These are phyloP conservation scores for Firmiana major DNA, from an alignment of 345 rosid species.

Conservation along the genomic window DNA sequence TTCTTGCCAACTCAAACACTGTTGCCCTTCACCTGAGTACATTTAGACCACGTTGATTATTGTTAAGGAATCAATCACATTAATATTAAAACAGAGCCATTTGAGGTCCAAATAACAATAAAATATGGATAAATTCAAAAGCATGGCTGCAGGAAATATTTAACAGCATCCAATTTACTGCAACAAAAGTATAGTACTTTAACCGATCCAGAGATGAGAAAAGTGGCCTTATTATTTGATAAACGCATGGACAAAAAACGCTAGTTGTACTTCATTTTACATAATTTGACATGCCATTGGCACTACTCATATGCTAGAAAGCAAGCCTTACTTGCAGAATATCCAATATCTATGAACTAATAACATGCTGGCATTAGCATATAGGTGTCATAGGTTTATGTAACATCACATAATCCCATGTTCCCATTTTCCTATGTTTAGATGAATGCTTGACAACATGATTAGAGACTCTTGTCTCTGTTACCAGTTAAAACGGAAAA, in stretches of 20 bases:
- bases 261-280: neutral
- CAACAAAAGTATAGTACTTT: neutral
- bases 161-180: neutral
- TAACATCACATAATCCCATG: neutral
- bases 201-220: neutral
- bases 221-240: neutral
- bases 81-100: neutral
- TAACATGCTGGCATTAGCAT: neutral
- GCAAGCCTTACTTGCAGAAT: neutral
- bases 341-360: neutral
- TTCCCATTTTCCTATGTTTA: neutral
- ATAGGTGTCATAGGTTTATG: neutral
- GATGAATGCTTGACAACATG: neutral
- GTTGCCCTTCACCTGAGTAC: constrained; percentile 45
- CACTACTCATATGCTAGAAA: neutral
- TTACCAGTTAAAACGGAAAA: neutral
- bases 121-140: neutral
- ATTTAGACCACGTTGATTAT: constrained; percentile 9
- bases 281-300: neutral
- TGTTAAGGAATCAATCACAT: constrained; percentile 2
- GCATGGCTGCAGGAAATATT: neutral
- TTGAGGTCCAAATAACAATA: neutral
- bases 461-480: neutral
- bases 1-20: constrained; percentile 69
- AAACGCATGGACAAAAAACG: neutral